A percentile compares a stretch with the other conserved stretches of the same genome.
phyloP scores from a whole-genome alignment of 345 rosid species.

The Sonneratia alba region DNA sequence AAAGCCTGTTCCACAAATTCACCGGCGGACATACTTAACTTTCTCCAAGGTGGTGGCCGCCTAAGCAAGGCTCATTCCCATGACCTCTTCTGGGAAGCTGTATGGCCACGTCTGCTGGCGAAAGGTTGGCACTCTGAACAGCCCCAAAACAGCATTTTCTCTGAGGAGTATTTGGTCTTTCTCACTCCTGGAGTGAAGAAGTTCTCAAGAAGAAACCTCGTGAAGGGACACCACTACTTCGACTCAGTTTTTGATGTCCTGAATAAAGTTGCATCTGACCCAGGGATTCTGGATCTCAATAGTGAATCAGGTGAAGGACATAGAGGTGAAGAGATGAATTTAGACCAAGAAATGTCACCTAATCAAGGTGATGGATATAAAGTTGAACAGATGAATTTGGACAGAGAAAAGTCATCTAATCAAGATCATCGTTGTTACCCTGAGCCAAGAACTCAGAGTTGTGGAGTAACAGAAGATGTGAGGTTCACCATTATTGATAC shows the following conservation, averaged over 20 bases:
- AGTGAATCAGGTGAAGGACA: constrained; percentile 9
- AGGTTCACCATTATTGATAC: constrained; percentile 45
- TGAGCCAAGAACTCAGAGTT: constrained; percentile 22
- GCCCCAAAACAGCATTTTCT: constrained; percentile 31
- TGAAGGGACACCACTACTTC: constrained; percentile 68
- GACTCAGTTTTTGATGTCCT: constrained; percentile 52
- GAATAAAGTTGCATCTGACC: constrained; percentile 42
- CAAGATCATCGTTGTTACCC: constrained; percentile 21
- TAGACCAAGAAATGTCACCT: not conserved
- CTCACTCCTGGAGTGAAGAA: constrained; percentile 56
- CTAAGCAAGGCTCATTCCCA: constrained; percentile 67
- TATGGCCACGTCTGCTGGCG: constrained; percentile 82
- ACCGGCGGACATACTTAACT: constrained; percentile 40
- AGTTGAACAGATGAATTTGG: constrained; percentile 18
- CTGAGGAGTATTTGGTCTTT: constrained; percentile 51
- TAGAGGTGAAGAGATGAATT: constrained; percentile 18
- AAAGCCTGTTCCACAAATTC: constrained; percentile 45
- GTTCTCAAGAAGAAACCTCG: constrained; percentile 63
- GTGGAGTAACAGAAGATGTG: constrained; percentile 5
- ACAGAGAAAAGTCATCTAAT: not conserved
- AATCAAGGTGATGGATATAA: constrained; percentile 8
- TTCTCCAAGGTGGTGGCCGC: constrained; percentile 49
- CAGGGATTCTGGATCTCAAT: constrained; percentile 44
- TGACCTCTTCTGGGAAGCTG: constrained; percentile 92
- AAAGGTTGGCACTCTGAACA: constrained; percentile 91